Percentiles rank a stretch among this genome's conserved stretches.
Evolutionary conservation across 805 yeast genomes (phyloP).

Genomic region (Candida coleopterorum): DNA sequence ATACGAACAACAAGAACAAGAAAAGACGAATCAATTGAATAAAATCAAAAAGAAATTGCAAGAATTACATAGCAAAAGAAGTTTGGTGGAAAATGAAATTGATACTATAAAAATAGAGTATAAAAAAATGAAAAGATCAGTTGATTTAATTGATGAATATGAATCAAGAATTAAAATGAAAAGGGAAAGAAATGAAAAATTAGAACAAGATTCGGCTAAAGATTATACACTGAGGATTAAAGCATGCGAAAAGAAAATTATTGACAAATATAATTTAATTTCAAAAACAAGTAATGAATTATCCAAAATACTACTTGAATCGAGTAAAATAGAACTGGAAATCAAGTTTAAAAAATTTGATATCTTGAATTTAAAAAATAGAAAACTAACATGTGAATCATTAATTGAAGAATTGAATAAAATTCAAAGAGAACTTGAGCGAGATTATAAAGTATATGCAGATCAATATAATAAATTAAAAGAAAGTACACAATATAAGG

Average conservation of each 20-base stretch:
- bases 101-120: conserved; percentile 9
- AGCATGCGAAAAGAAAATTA: conserved; percentile 24
- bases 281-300: conserved; percentile 2
- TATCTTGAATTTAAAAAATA: conserved; percentile 13
- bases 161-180: conserved; percentile 20
- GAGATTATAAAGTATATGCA: conserved; percentile 30
- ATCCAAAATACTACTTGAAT: conserved; percentile 7
- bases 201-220: conserved; percentile 33
- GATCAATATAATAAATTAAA: conserved; percentile 34
- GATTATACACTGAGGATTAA: conserved; percentile 40
- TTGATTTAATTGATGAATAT: conserved; percentile 16
- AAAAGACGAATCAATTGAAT: conserved; percentile 10
- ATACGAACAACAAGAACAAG: conserved; percentile 8
- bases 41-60: conserved; percentile 3
- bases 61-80: conserved; percentile 6
- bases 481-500: conserved; percentile 35
- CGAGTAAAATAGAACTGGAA: conserved; percentile 5
- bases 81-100: conserved; percentile 9
- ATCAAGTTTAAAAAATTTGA: conserved; percentile 2
- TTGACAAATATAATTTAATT: conserved; percentile 14
- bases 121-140: conserved; percentile 10
- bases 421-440: conserved; percentile 14
- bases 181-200: conserved; percentile 23
- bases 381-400: conserved; percentile 18
- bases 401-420: conserved; percentile 23